Evolutionary conservation across 352 stramenopile species (phyloP), one percentile per base, ranked within the genome.

Genomic region (Hyaloperonospora arabidopsidis): DNA sequence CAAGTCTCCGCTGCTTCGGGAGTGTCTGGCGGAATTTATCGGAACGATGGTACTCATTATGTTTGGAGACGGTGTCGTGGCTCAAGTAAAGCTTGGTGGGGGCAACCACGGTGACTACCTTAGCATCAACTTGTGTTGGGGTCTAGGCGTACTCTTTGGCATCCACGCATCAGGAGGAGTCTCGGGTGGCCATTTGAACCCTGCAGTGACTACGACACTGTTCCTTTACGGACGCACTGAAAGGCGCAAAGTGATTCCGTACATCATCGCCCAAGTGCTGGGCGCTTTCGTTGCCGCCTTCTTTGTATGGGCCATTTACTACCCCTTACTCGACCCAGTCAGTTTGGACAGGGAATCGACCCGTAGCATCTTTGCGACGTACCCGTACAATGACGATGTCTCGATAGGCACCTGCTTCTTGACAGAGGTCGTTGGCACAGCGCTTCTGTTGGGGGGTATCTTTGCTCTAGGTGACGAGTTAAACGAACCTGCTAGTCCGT

Each of bases 61-160:
- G 49, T 89, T 89, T 45, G 79, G 79, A 35, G 64, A 77, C 25
- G 79, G 76, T 19, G 76, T 84, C 14, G 75, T 83, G 40, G 70
- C 75, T 29, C 75, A 89, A 57, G 71, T 86, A 12, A 65, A 69
- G n/a, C 63, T 87, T 5, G 63, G 70, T 28, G 57, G 76, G 4
- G 64, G 67, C 52, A 72, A 49, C 23, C 81, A 78, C 46, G 79
- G 79, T 50, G 79, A 76, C 52, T 87, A 79, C 61, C 55, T 83
- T 18, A 86, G 69, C 54, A 85, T 87, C 65, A 85, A 70, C 53
- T 63, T 89, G 39, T 77, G 64, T 57, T 90, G 79, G 77, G 79
- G 79, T n/a, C 60, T 90, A 45, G 79, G 60, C 29, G 72, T 90
- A 29, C 75, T 89, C 53, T 72, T 90, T 21, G 79, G 71, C 19